Conservation (phyloP, 441 rosid genomes). For the Omphalea diandra region DNA sequence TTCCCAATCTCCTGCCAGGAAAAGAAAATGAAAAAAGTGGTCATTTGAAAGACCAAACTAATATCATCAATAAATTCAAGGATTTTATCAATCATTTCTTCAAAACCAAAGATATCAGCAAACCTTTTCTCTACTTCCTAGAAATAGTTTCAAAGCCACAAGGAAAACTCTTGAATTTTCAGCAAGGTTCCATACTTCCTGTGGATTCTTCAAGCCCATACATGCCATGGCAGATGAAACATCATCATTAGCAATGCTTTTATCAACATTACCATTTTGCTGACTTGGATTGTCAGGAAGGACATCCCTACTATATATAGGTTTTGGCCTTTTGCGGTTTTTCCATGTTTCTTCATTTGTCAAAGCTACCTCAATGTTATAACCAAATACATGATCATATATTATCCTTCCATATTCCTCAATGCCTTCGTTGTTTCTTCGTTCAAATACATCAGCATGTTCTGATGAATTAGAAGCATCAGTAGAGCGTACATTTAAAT, state of each 20-base stretch:
- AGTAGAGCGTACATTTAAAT: constrained; percentile 83
- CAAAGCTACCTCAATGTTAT: constrained; percentile 84
- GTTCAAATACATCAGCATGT: constrained; percentile 65
- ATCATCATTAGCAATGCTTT: constrained; percentile 36
- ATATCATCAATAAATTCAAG: neutral
- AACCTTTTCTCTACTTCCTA: constrained; percentile 73
- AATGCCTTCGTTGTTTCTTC: constrained; percentile 63
- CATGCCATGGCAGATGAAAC: constrained; percentile 72
- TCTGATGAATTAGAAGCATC: constrained; percentile 63
- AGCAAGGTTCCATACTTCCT: constrained; percentile 81
- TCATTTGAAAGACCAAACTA: constrained; percentile 12
- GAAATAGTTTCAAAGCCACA: constrained; percentile 72
- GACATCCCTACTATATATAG: constrained; percentile 65
- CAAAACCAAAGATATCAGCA: constrained; percentile 15
- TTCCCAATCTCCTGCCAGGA: constrained; percentile 76
- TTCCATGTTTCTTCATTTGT: constrained; percentile 97
- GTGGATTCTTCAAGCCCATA: constrained; percentile 93
- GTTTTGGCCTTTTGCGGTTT: constrained; percentile 70
- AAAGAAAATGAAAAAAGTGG: neutral
- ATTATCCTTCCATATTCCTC: constrained; percentile 88
- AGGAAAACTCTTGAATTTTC: constrained; percentile 82
- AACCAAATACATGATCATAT: constrained; percentile 96
- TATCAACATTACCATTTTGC: constrained; percentile 63
- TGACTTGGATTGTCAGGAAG: constrained; percentile 49
- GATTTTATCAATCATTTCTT: constrained; percentile 4